Evolutionary conservation across 1,284 basidiomycete genomes (phyloP).

Genomic region (Apiotrichum brassicae): DNA sequence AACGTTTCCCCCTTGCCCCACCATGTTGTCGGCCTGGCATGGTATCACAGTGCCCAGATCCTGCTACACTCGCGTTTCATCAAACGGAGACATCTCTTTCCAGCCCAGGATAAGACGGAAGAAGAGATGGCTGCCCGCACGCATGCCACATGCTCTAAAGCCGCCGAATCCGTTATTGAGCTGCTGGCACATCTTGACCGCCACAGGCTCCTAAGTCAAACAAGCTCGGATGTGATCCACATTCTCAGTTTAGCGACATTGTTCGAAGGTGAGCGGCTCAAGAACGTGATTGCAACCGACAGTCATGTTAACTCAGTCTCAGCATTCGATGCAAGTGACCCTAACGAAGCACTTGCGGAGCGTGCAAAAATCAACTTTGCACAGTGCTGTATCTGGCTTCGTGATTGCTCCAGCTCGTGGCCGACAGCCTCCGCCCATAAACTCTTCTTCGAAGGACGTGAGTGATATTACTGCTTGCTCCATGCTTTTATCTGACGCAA

Average conservation of each 20-base stretch:
- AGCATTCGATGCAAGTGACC: constrained; percentile 23
- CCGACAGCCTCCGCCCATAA: constrained; percentile 38
- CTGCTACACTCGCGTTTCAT: constrained; percentile 38
- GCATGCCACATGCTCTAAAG: constrained; percentile 33
- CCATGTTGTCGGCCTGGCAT: constrained; percentile 31
- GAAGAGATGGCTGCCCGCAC: constrained; percentile 9
- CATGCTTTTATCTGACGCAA: too few species aligned
- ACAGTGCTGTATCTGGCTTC: constrained; percentile 41
- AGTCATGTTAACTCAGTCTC: too few species aligned
- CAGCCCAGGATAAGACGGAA: constrained; percentile 2
- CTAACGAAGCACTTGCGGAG: constrained; percentile 21
- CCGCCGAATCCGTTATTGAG: constrained; percentile 30
- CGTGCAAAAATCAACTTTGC: constrained; percentile 35
- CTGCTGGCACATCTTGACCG: constrained; percentile 31
- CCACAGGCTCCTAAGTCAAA: constrained; percentile 27
- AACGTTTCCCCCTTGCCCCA: constrained; percentile 33
- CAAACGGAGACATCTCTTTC: constrained; percentile 9
- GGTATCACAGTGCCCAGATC: constrained; percentile 37
- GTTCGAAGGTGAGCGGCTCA: constrained; percentile 19
- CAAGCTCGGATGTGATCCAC: constrained; percentile 39
- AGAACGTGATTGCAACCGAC: background rate
- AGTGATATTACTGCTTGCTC: too few species aligned
- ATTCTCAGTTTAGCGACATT: constrained; percentile 36
- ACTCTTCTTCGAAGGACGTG: constrained; percentile 38
- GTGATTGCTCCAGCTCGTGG: constrained; percentile 35